A percentile compares a stretch with the other conserved stretches of the same genome.
These are phyloP conservation scores for Ceriops zippeliana DNA, from an alignment of 345 rosid genomes.

Conservation along the genomic window DNA sequence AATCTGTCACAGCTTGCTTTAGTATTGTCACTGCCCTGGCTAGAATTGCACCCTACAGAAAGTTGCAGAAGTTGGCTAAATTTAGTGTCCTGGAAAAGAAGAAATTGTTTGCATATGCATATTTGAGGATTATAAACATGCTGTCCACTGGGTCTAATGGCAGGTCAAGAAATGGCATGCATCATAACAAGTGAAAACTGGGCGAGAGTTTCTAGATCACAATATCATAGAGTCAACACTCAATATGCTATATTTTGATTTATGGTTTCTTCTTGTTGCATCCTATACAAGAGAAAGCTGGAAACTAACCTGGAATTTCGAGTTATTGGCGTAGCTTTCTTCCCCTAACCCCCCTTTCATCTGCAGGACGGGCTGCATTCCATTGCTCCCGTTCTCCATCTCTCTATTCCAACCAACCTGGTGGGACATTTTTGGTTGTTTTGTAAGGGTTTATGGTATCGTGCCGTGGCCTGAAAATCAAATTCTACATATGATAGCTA, in stretches of 20 bases:
- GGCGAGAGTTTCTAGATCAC: too few species aligned
- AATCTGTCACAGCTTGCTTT: constrained; percentile 24
- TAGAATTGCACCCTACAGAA: constrained; percentile 20
- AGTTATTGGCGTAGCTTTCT: constrained; percentile 38
- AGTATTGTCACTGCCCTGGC: constrained; percentile 24
- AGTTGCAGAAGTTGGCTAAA: neutral
- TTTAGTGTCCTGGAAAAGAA: neutral
- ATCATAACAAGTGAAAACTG: neutral
- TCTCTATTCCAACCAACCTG: neutral
- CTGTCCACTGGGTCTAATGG: neutral
- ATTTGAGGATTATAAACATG: neutral
- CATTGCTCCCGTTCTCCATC: constrained; percentile 5
- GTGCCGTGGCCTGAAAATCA: too few species aligned
- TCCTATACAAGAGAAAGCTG: neutral
- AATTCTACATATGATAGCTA: too few species aligned
- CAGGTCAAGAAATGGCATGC: neutral
- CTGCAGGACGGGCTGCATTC: constrained; percentile 13
- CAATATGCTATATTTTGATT: too few species aligned
- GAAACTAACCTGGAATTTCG: constrained; percentile 23
- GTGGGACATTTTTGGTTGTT: too few species aligned
- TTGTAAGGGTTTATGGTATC: too few species aligned
- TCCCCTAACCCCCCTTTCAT: constrained; percentile 38
- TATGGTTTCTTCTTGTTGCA: too few species aligned
- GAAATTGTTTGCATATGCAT: neutral
- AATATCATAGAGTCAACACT: too few species aligned